Base-by-base conservation (phyloP, 768 basidiomycete genomes). In the Crassisporium funariophilum region DNA sequence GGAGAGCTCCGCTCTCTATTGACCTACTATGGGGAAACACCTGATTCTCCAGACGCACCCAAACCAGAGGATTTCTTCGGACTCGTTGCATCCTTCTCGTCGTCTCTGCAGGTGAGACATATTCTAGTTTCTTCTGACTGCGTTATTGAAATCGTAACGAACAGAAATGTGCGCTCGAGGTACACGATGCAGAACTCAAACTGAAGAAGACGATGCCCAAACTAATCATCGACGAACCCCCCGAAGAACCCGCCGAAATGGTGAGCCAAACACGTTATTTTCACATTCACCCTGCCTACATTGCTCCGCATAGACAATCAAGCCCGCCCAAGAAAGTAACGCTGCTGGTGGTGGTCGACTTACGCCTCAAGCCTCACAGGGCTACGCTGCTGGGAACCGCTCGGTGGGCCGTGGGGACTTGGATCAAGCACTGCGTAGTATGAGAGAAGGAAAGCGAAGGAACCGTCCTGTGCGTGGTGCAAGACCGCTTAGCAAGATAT, bases 31-130 rank as follows among this genome's bases (percentile, higher is more conserved):
- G 92, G 92, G 4, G 91, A 95, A 61, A 74, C 75, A 43, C 78
- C 82, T 2, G 78, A 83, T 41, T 70, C 79, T 0, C 72, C 80
- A 0, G 82, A 90, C 12, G 72, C 82, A 1, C 75, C 77, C 2
- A 91, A 86, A 57, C 80, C 88, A 0, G 94, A 95, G 61, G 87
- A 89, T 51, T 83, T 97, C 60, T 95, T 97, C 56, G 79, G 76
- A 0, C 66, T 84, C 44, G 76, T 93, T 36, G 72, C 79, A n/a
- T 78, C 83, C 0, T 92, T 93, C 65, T 86, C 85, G 0, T 79
- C 81, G 0, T 81, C 81, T 1, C 71, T 94, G 15, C 83, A 84
- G 78, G 86, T 84, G 50, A 42, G 69, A 58, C 8, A 21, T 41
- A 24, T 27, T 27, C 25, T 44, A 25, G 31, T 21, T 16, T 27